Evolutionary conservation across 768 basidiomycete genomes (phyloP), one percentile per base, ranked within the genome.

Genomic region (Chiua virens): DNA sequence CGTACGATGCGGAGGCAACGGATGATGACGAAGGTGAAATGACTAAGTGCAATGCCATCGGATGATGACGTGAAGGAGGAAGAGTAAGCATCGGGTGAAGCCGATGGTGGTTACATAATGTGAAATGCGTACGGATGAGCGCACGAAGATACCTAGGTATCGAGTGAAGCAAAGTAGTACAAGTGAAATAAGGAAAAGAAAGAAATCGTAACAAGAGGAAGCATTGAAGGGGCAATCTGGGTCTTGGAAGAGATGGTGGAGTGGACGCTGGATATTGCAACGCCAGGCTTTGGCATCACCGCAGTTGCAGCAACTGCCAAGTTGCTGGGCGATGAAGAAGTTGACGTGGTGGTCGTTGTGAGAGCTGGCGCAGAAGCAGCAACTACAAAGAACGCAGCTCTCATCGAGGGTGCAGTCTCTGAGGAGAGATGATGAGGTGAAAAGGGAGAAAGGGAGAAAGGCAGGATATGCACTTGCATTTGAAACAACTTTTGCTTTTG

Each of bases 271-370:
- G 15, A 89, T 77, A 5, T 80, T 73, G 6, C 65, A 61, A 30
- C 84, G 79, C 93, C 94, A 98, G 2, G 92, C 91, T 62, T 96
- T 89, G 21, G 79, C 75, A 62, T 98, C 95, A 17, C 93, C 93
- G 60, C 96, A 98, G 69, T 98, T 93, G 64, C 97, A 99, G 59
- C 91, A 94, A 5, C 93, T 89, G 8, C 93, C 89, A 0, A 89
- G 86, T 59, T 97, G 93, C 50, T 91, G 90, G 8, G 89, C 86
- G 58, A 96, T 88, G 70, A 91, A 92, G 74, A 98, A 95, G 52
- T 88, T 87, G 59, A 98, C 85, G 57, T 92, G 95, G 73, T 98
- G 96, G 40, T 83, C 85, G 20, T 74, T 72, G 65, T 98, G 96
- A 50, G 87, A 79, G n/a, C 89, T 88, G 1, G 88, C 81, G 59